Conservation (phyloP, 2,329 filamentous ascomycete genomes). For the Microcyclospora tardicrescens region DNA sequence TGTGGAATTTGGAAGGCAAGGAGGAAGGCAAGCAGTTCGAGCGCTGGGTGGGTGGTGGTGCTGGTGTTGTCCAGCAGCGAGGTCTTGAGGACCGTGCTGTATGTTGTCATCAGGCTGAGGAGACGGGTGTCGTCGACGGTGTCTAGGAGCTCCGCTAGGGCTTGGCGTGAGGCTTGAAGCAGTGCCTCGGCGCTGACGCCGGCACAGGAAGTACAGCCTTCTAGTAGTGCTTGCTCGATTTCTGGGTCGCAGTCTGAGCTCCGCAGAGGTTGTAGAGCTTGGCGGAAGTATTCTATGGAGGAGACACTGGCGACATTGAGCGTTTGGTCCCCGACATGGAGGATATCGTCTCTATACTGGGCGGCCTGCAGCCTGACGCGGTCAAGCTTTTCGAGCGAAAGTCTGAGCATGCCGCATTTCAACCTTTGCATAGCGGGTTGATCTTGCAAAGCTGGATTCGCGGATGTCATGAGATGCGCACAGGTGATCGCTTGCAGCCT, state of each 20-base stretch:
- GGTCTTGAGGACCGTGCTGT: slow-evolving; percentile 12
- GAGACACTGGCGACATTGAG: slow-evolving; percentile 14
- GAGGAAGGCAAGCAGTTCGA: slow-evolving; percentile 68
- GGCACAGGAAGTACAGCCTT: slow-evolving; percentile 59
- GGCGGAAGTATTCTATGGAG: slow-evolving; percentile 12
- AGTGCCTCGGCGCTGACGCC: slow-evolving; percentile 68
- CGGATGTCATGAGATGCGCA: slow-evolving; percentile 25
- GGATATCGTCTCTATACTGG: slow-evolving; percentile 18
- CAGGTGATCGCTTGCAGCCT: slow-evolving; percentile 64
- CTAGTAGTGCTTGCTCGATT: slow-evolving; percentile 40
- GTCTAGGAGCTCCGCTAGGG: slow-evolving; percentile 39
- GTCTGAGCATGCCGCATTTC: slow-evolving; percentile 37
- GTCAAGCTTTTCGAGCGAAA: slow-evolving; percentile 82
- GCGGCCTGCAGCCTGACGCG: slow-evolving; percentile 62
- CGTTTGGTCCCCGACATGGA: slow-evolving; percentile 1
- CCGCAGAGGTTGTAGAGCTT: slow-evolving; percentile 8
- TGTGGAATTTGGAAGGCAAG: slow-evolving; percentile 34
- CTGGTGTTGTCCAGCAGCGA: slow-evolving; percentile 5
- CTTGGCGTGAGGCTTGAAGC: slow-evolving; percentile 54
- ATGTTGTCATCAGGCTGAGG: slow-evolving; percentile 9
- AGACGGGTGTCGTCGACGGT: slow-evolving; percentile 3
- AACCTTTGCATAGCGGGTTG: slow-evolving; percentile 6
- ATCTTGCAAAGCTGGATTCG: not conserved
- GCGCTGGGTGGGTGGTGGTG: slow-evolving; percentile 37
- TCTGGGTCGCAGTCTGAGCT: not conserved